phyloP scores from a whole-genome alignment of 345 rosid species.

The Sisymbrium irio region DNA sequence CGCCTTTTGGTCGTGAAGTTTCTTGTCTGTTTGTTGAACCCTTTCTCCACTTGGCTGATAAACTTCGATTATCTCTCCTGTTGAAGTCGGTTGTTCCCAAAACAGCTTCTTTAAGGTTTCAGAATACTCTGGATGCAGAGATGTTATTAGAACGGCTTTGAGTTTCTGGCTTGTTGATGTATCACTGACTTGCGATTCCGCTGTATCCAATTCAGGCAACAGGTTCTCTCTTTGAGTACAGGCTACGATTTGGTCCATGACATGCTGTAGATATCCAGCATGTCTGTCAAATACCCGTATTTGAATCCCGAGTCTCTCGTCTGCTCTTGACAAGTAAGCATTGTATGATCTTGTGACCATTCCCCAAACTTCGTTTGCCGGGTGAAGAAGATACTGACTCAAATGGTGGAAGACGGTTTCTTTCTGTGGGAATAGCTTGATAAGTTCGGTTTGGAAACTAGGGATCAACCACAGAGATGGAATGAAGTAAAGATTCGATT shows the following conservation, averaged over 20 bases:
- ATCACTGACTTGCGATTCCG: neutral
- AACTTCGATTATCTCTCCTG: conserved; percentile 34
- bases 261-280: conserved; percentile 14
- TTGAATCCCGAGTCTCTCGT: conserved; percentile 40
- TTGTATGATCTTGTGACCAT: conserved; percentile 36
- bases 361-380: conserved; percentile 44
- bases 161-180: neutral
- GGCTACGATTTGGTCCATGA: conserved; percentile 38
- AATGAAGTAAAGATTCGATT: conserved; percentile 26
- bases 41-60: conserved; percentile 45
- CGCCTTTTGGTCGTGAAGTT: conserved; percentile 39
- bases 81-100: conserved; percentile 20
- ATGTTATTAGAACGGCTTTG: conserved; percentile 42
- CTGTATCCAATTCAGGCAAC: conserved; percentile 21
- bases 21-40: conserved; percentile 26
- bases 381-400: conserved; percentile 41
- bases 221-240: conserved; percentile 35
- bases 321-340: conserved; percentile 35
- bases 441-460: conserved; percentile 24
- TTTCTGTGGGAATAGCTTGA: conserved; percentile 32
- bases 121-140: conserved; percentile 29
- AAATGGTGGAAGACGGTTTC: conserved; percentile 41
- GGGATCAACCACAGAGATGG: conserved; percentile 40
- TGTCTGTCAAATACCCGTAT: conserved; percentile 21
- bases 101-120: conserved; percentile 23